phyloP scores from a whole-genome alignment of 2,329 filamentous ascomycete species.

The Fusarium tupiense region DNA sequence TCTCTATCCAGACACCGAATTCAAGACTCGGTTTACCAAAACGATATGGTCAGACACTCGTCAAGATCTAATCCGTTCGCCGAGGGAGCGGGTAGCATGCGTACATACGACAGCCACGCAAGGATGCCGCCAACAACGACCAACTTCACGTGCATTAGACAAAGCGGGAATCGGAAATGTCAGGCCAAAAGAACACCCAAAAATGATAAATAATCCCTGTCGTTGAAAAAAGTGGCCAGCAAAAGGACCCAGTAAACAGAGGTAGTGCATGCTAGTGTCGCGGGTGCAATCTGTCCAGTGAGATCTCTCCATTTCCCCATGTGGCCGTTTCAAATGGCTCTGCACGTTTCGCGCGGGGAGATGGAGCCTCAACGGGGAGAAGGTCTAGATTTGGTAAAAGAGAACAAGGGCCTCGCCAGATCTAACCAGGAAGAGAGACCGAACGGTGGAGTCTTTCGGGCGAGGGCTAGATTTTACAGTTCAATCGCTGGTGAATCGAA shows the following conservation, averaged over 20 bases:
- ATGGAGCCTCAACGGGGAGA: not conserved
- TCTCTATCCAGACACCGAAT: conserved; percentile 5
- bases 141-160: conserved; percentile 2
- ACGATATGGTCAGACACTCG: not conserved
- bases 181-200: not conserved
- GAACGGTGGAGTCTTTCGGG: conserved; percentile 16
- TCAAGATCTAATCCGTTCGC: not conserved
- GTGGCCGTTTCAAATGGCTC: conserved; percentile 28
- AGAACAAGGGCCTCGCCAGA: not conserved
- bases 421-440: conserved; percentile 27
- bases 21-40: not conserved
- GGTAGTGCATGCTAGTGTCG: not conserved
- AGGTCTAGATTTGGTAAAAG: conserved; percentile 8
- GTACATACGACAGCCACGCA: not conserved
- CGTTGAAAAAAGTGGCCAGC: not conserved
- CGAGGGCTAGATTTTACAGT: not conserved
- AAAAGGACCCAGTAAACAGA: not conserved
- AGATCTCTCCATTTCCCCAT: conserved; percentile 29
- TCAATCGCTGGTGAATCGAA: not conserved
- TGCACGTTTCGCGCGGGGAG: conserved; percentile 9
- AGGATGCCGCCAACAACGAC: not conserved
- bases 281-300: conserved; percentile 15
- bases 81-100: not conserved
- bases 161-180: conserved; percentile 1
- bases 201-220: not conserved